These are phyloP conservation scores for Penicillium nordicum DNA, from an alignment of 2,329 filamentous ascomycete species.

Conservation along the genomic window DNA sequence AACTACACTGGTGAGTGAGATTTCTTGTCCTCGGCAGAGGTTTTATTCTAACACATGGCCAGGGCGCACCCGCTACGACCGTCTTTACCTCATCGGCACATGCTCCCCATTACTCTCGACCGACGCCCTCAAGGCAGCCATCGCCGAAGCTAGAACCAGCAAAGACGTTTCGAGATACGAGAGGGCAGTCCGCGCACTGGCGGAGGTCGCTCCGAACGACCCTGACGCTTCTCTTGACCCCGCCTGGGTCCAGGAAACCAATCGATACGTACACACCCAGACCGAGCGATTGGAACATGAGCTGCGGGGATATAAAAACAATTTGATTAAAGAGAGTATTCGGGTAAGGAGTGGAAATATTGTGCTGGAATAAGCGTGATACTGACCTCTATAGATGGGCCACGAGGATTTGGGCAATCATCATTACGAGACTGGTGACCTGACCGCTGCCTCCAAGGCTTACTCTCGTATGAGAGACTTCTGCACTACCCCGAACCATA, in stretches of 20 bases:
- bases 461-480: slow-evolving; percentile 88
- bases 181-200: slow-evolving; percentile 64
- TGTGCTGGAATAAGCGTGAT: neutral
- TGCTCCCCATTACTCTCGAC: slow-evolving; percentile 70
- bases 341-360: slow-evolving; percentile 54
- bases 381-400: slow-evolving; percentile 65
- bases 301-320: slow-evolving; percentile 91
- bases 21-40: neutral
- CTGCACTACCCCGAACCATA: slow-evolving; percentile 77
- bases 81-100: slow-evolving; percentile 76
- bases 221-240: slow-evolving; percentile 65
- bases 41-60: slow-evolving; percentile 5
- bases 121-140: slow-evolving; percentile 76
- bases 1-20: slow-evolving; percentile 70
- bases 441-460: slow-evolving; percentile 68
- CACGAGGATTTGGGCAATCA: slow-evolving; percentile 88
- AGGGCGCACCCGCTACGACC: slow-evolving; percentile 79
- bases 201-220: slow-evolving; percentile 62
- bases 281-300: slow-evolving; percentile 76
- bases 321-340: slow-evolving; percentile 95
- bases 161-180: slow-evolving; percentile 71
- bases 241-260: slow-evolving; percentile 69
- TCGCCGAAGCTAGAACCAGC: slow-evolving; percentile 71
- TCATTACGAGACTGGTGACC: slow-evolving; percentile 73
- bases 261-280: slow-evolving; percentile 65